Evolutionary conservation across 2,329 filamentous ascomycete species (phyloP), one percentile per base, ranked within the genome.

Genomic region (Aspergillus sp.): DNA sequence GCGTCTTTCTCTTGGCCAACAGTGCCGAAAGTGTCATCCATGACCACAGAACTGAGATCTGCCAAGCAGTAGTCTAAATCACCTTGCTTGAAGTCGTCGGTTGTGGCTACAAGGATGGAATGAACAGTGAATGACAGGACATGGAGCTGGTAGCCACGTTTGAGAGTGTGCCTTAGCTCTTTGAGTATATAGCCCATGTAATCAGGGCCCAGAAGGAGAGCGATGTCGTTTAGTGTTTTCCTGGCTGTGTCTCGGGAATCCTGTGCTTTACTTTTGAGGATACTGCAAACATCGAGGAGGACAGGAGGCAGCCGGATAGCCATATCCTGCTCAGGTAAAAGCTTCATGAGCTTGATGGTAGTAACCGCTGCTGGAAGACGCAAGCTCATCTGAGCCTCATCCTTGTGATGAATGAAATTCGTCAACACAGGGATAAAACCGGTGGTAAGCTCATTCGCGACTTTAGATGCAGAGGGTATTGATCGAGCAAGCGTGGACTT

Each of bases 1-100:
- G 93, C 93, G 67, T 99, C 95, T 75, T 99, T 99, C 70, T 99
- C 93, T 76, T 96, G 90, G 2, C 95, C 95, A 35, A 90, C 89
- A 6, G 87, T 86, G 31, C 96, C 96, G 70, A 99, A 99, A 12
- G 96, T 95, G 70, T 99, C 96, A 68, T 99, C 95, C 90, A 99
- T 95, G 62, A 98, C 88, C 44, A 99, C 86, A 1, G 86, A 83
- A 46, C 96, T 87, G 44, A 98, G 86, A 11, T 89, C 83, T 3
- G 84, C 79, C 8, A 97, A 79, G 68, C 93, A 96, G 70, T 97
- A 93, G 69, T 99, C 91, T 31, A 99, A 79, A 65, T 93, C 91
- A 23, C 96, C 95, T 17, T 91, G 87, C 41, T 86, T 80, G 67
- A 91, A 90, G 2, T 85, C 81, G 9, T 91, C 88, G 11, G 89